Base-by-base conservation (phyloP, 2,329 filamentous ascomycete species). In the Alternaria infectoria region DNA sequence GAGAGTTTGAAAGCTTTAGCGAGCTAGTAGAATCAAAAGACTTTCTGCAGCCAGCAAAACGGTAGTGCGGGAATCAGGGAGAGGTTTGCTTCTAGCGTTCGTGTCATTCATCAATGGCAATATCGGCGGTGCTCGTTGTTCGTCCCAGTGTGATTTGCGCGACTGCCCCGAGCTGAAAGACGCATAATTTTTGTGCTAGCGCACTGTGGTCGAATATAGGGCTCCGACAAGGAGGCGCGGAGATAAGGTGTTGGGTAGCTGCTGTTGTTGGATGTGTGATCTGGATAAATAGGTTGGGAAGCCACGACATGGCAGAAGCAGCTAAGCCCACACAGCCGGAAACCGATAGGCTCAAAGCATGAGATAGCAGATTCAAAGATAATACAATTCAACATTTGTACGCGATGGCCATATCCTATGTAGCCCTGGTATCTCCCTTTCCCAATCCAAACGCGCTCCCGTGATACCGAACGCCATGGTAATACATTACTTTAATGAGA, bases 61-160 rank as follows among this genome's bases (percentile, higher is more conserved):
- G 61, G 59, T 62, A 26, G 26, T 62, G 57, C 57, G 51, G 51
- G 44, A 26, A 60, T 54, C 40, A 62, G 45, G 19, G 26, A 40
- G 26, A 19, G 44, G 49, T 66, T 62, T 56, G 54, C 66, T 64
- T 56, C 61, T 54, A 61, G 54, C 50, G 54, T 69, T 73, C 71
- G 70, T 75, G 69, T 77, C 59, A 5, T 69, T 75, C 71, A 76
- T 76, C 65, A 74, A 74, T 32, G 26, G 50, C 59, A 59, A 73
- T 70, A 71, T 73, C 65, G 60, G 56, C 15, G 25, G 30, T 60
- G 36, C 45, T 61, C 55, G 49, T 56, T 47, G 55, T 52, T 44
- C 23, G 43, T 45, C 11, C 44, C 28, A 45, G 52, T 49, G 44
- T 21, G 51, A 44, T 47, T 25, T 45, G 19, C 43, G 46, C 10